Evolutionary conservation across 2,329 filamentous ascomycete genomes (phyloP).

Genomic region (Hysterium pulicare): DNA sequence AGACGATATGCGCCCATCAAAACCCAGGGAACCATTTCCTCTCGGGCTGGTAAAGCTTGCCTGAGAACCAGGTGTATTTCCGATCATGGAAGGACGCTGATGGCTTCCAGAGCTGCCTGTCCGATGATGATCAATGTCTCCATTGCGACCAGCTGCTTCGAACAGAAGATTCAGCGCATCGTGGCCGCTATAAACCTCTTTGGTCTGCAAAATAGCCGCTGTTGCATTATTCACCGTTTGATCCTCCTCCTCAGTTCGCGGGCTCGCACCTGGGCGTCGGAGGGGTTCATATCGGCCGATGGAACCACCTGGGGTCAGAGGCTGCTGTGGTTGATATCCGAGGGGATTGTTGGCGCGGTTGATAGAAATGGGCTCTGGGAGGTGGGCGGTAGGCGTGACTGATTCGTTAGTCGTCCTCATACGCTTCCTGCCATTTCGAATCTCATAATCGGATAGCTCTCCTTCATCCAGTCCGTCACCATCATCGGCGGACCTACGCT

Average conservation of each 20-base stretch:
- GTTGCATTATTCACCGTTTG: conserved; percentile 58
- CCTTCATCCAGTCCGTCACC: conserved; percentile 43
- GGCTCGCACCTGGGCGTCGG: conserved; percentile 52
- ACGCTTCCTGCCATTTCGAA: conserved; percentile 72
- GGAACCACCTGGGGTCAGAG: conserved; percentile 64
- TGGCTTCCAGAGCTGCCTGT: conserved; percentile 44
- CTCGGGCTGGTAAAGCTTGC: conserved; percentile 34
- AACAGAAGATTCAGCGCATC: conserved; percentile 90
- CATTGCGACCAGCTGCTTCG: conserved; percentile 65
- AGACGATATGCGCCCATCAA: conserved; percentile 21
- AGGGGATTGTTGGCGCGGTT: conserved; percentile 13
- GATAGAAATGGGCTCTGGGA: conserved; percentile 23
- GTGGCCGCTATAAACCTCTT: conserved; percentile 82
- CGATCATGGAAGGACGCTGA: conserved; percentile 29
- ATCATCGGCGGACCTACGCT: conserved; percentile 68
- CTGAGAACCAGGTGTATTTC: conserved; percentile 36
- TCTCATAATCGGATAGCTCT: conserved; percentile 59
- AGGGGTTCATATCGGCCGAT: conserved; percentile 65
- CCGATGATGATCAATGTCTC: conserved; percentile 46
- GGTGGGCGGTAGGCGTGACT: conserved; percentile 42
- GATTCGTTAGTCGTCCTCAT: conserved; percentile 49
- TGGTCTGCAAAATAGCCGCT: conserved; percentile 57
- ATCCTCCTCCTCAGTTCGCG: conserved; percentile 48
- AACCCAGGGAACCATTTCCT: conserved; percentile 12
- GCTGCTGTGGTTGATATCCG: conserved; percentile 41